Conservation (phyloP, 495 filamentous ascomycete genomes). For the Letharia columbiana region DNA sequence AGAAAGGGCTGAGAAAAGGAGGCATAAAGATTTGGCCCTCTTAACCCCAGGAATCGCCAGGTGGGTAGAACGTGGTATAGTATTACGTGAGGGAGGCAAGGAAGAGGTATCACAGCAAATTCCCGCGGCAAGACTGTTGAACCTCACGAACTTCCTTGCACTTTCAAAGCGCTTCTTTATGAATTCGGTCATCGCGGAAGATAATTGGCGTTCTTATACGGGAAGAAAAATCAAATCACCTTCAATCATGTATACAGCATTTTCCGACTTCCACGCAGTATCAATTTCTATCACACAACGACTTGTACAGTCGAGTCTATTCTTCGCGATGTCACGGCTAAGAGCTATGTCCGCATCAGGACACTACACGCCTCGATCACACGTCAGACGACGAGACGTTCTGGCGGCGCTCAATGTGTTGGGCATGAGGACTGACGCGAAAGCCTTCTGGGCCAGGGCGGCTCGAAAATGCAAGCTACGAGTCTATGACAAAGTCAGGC, state of each 20-base stretch:
- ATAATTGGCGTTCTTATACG: constrained; percentile 56
- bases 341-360: constrained; percentile 36
- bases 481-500: constrained; percentile 41
- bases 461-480: constrained; percentile 51
- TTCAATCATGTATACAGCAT: constrained; percentile 55
- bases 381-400: constrained; percentile 54
- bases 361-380: constrained; percentile 26
- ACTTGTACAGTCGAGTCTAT: constrained; percentile 58
- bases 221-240: constrained; percentile 42
- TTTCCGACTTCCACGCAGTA: constrained; percentile 67
- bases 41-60: constrained; percentile 40
- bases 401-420: constrained; percentile 53
- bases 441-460: constrained; percentile 50
- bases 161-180: constrained; percentile 67
- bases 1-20: constrained; percentile 42
- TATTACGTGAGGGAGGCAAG: constrained; percentile 28
- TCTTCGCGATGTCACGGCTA: constrained; percentile 52
- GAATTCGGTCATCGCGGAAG: constrained; percentile 54
- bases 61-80: constrained; percentile 31
- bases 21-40: constrained; percentile 49
- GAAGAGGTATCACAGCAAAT: constrained; percentile 31
- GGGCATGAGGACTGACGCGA: constrained; percentile 36
- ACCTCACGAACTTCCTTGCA: constrained; percentile 50
- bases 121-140: constrained; percentile 50
- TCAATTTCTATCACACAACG: constrained; percentile 55